phyloP scores from a whole-genome alignment of 75 land plant genomes.

The Larix kaempferi region DNA sequence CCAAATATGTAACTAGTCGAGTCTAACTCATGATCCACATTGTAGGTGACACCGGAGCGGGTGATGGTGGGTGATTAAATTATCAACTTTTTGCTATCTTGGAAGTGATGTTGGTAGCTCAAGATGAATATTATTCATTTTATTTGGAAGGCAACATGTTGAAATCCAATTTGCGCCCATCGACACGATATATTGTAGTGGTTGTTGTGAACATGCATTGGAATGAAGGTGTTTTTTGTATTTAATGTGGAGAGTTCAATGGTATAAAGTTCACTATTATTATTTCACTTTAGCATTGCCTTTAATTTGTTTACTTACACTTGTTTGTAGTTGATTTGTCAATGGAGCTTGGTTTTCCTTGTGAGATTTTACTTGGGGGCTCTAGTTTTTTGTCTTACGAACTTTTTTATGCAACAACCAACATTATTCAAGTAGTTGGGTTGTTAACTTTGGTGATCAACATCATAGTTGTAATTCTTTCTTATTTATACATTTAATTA shows the following conservation, averaged over 20 bases:
- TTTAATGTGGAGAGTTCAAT: neutral
- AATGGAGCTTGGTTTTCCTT: neutral
- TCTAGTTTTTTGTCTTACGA: neutral
- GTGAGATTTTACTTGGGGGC: neutral
- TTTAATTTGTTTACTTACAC: neutral
- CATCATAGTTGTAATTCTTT: neutral
- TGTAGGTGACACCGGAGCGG: constrained; percentile 10
- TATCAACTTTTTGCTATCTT: constrained; percentile 5
- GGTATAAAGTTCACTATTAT: neutral
- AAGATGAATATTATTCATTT: neutral
- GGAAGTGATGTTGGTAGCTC: constrained; percentile 10
- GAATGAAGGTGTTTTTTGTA: neutral
- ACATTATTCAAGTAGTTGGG: neutral
- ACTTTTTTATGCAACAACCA: neutral
- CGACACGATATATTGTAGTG: neutral
- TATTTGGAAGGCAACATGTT: neutral
- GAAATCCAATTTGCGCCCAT: neutral
- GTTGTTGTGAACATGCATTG: neutral
- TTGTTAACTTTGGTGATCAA: neutral
- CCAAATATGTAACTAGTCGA: neutral
- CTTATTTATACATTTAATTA: neutral
- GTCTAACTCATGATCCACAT: constrained; percentile 10
- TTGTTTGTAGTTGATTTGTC: neutral
- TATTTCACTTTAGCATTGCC: neutral
- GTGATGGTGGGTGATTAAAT: constrained; percentile 10